phyloP scores from a whole-genome alignment of 139 green algal genomes.

The Nannochloris sp. region DNA sequence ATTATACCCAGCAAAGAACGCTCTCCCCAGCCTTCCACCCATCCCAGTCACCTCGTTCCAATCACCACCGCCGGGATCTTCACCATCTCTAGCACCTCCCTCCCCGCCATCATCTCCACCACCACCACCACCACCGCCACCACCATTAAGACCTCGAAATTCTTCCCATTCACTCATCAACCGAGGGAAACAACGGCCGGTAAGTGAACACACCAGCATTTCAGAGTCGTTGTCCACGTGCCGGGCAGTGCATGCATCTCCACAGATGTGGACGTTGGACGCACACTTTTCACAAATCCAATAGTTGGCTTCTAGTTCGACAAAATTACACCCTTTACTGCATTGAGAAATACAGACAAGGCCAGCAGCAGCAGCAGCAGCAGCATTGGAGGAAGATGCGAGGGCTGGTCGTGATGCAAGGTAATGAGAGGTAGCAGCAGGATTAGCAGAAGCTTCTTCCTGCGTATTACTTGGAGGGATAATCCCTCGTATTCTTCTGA shows the following conservation, averaged over 20 bases:
- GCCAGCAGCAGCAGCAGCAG: neutral
- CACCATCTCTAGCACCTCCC: neutral
- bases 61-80: constrained; percentile 1
- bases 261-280: constrained; percentile 22
- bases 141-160: too few relatives aligned
- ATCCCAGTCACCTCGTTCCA: constrained; percentile 9
- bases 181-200: constrained; percentile 7
- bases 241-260: constrained; percentile 1
- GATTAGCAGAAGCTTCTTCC: neutral
- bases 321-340: neutral
- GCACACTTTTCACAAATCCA: constrained; percentile 1
- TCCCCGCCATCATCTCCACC: neutral
- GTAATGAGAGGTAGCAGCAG: too few relatives aligned
- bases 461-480: neutral
- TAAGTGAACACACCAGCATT: constrained; percentile 15
- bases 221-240: neutral
- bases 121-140: neutral
- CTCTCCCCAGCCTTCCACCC: constrained; percentile 20
- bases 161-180: constrained; percentile 6
- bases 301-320: neutral
- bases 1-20: constrained; percentile 20
- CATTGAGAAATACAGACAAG: too few relatives aligned
- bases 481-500: constrained; percentile 3
- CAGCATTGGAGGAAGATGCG: too few relatives aligned
- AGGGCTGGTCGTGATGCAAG: too few relatives aligned